Base-by-base conservation (phyloP, 2,329 filamentous ascomycete species). In the Allantophomopsis lycopodina region DNA sequence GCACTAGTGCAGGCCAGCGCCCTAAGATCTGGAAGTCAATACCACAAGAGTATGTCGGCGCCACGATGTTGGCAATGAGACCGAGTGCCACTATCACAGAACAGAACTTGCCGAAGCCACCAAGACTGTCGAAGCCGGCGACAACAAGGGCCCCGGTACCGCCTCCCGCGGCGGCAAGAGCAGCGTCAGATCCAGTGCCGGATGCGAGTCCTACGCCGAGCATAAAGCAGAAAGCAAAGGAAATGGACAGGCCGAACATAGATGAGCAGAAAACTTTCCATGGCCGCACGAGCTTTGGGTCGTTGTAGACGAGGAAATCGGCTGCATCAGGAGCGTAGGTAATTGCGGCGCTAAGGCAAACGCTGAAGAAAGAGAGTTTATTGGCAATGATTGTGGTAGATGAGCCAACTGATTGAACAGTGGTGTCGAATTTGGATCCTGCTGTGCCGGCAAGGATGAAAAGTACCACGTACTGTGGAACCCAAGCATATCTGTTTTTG, bases 1-100 rank as follows among this genome's bases (percentile, higher is more conserved):
- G 78, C 0, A 83, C 60, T 7, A 54, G 60, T 40, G 68, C 66
- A 20, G 69, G 65, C 48, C 69, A 70, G 7, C 68, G 63, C 2
- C 73, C 74, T 8, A 83, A 64, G 36, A 78, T 71, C 51, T 83
- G 77, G 47, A 77, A 77, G 45, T 77, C 73, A 10, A 83, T 66
- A 0, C 74, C 73, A 2, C 71, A 64, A 15, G 71, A 71, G 55
- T 82, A 79, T 1, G 72, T 76, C 0, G 74, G 70, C 2, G 76
- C 66, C 7, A 79, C 69, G 40, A 74, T 72, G 54, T 83, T 82
- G 23, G 73, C 68, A 21, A 81, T 69, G 2, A 79, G 61, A 7
- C 76, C 74, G 2, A 83, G 61, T 0, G 75, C 74, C 4, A 80
- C 63, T 13, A 83, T 51, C 3, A 79, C 75, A 30, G 71, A 69